These are phyloP conservation scores for Plenodomus biglobosus DNA, from an alignment of 2,329 filamentous ascomycete species.

Conservation along the genomic window DNA sequence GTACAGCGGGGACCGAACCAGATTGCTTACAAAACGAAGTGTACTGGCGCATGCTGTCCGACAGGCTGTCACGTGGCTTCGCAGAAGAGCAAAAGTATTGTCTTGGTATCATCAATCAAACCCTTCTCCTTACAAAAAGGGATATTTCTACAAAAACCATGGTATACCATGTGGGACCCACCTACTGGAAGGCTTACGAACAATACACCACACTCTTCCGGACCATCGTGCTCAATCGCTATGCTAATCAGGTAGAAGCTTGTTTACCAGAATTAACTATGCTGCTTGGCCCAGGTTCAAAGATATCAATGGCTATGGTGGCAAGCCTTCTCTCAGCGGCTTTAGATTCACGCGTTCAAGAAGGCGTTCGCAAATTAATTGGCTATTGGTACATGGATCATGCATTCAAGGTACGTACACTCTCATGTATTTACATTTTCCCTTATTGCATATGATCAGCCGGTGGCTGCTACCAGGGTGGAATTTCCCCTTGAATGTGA, in stretches of 20 bases:
- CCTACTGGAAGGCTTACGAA: constrained; percentile 42
- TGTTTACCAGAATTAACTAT: constrained; percentile 48
- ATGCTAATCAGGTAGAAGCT: constrained; percentile 52
- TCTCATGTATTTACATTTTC: not conserved
- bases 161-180: constrained; percentile 17
- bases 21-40: constrained; percentile 29
- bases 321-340: constrained; percentile 48
- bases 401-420: constrained; percentile 17
- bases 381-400: constrained; percentile 50
- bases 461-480: too few relatives aligned
- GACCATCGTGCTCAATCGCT: constrained; percentile 52
- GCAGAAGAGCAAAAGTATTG: constrained; percentile 51
- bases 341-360: constrained; percentile 47
- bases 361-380: constrained; percentile 50
- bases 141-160: constrained; percentile 32
- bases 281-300: constrained; percentile 39
- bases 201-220: constrained; percentile 51
- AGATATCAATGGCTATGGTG: constrained; percentile 46
- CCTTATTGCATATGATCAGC: not conserved
- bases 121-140: constrained; percentile 36
- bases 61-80: constrained; percentile 46
- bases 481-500: not conserved
- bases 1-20: constrained; percentile 11
- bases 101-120: constrained; percentile 49
- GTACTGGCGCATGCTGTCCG: constrained; percentile 47